phyloP scores from a whole-genome alignment of 768 basidiomycete genomes.

The Boletus vermiculosoides region DNA sequence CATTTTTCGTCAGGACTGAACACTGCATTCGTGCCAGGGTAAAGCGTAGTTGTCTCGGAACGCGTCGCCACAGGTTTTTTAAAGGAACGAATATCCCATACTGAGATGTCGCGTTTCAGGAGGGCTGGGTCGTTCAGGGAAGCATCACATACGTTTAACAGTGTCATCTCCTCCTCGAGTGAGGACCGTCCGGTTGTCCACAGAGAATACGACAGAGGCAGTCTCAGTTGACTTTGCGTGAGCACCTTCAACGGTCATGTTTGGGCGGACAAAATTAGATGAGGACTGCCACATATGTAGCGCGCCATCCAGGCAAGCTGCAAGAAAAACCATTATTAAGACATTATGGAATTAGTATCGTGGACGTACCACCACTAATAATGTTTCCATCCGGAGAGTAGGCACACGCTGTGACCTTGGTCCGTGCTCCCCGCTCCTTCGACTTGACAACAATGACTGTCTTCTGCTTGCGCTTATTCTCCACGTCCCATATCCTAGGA shows the following conservation, averaged over 20 bases:
- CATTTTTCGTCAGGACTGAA: conserved; percentile 95
- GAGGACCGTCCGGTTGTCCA: conserved; percentile 81
- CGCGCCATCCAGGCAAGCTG: conserved; percentile 89
- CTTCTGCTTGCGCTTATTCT: conserved; percentile 92
- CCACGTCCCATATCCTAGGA: conserved; percentile 88
- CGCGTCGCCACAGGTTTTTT: conserved; percentile 82
- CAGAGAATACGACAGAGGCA: conserved; percentile 83
- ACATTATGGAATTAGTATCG: conserved; percentile 11
- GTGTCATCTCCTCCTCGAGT: conserved; percentile 95
- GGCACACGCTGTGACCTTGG: conserved; percentile 82
- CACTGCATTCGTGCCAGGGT: conserved; percentile 90
- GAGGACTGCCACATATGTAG: conserved; percentile 91
- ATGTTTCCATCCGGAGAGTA: conserved; percentile 89
- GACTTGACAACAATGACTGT: conserved; percentile 95
- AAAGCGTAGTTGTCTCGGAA: conserved; percentile 66
- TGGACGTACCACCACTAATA: conserved; percentile 77
- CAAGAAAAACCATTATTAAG: conserved; percentile 5
- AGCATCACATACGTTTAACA: conserved; percentile 77
- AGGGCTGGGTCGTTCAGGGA: background rate
- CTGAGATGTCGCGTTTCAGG: conserved; percentile 40
- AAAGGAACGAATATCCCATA: conserved; percentile 93
- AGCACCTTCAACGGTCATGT: conserved; percentile 80
- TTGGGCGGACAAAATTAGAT: conserved; percentile 92
- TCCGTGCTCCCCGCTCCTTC: conserved; percentile 91
- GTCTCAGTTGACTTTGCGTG: conserved; percentile 86